A percentile compares a stretch with the other conserved stretches of the same genome.
phyloP scores from a whole-genome alignment of 805 yeast genomes.

The Maudiozyma barnettii region DNA sequence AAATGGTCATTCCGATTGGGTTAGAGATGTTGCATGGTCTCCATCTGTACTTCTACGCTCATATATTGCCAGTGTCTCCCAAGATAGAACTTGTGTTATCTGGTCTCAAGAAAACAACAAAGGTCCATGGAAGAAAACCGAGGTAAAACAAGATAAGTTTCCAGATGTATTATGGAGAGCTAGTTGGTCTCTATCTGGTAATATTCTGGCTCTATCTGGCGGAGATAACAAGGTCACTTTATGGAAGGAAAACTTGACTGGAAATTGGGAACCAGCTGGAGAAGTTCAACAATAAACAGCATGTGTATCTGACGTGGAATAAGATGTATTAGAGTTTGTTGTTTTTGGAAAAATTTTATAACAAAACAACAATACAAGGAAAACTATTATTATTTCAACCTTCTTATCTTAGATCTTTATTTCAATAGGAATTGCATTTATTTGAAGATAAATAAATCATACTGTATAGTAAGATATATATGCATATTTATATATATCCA shows the following conservation, averaged over 20 bases:
- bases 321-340: too few species aligned
- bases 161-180: slow-evolving; percentile 98
- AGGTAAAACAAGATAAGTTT: slow-evolving; percentile 68
- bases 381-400: too few species aligned
- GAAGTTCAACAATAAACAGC: slow-evolving; percentile 65
- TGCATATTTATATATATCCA: too few species aligned
- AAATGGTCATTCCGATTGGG: slow-evolving; percentile 96
- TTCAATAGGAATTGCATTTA: too few species aligned
- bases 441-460: too few species aligned
- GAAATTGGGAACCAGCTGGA: slow-evolving; percentile 97
- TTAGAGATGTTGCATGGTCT: slow-evolving; percentile 97
- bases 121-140: slow-evolving; percentile 72
- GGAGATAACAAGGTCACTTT: slow-evolving; percentile 93
- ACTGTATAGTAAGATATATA: too few species aligned
- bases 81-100: slow-evolving; percentile 86
- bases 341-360: too few species aligned
- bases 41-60: slow-evolving; percentile 80
- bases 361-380: too few species aligned
- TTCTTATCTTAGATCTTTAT: too few species aligned
- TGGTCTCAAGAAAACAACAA: slow-evolving; percentile 77
- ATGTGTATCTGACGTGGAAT: too few species aligned
- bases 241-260: slow-evolving; percentile 91
- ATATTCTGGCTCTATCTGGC: slow-evolving; percentile 87
- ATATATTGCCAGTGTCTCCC: slow-evolving; percentile 93
- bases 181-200: slow-evolving; percentile 94